Evolutionary conservation across 2,329 filamentous ascomycete species (phyloP).

Genomic region (Aureobasidium sp.): DNA sequence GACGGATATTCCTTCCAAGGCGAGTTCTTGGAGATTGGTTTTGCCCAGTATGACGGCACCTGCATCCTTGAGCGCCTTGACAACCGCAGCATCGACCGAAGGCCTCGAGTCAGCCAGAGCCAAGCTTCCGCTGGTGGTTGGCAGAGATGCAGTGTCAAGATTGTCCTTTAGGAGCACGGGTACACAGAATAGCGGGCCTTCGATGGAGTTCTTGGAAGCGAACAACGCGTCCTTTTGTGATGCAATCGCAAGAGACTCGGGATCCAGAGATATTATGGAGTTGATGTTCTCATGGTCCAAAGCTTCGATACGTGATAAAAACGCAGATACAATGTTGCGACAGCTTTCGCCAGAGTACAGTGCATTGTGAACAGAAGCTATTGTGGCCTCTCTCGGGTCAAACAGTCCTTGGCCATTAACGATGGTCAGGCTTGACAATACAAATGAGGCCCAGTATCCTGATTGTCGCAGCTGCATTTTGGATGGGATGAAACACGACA

Average conservation of each 20-base stretch:
- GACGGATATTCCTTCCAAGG: conserved; percentile 56
- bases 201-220: conserved; percentile 42
- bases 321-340: conserved; percentile 47
- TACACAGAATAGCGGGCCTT: conserved; percentile 51
- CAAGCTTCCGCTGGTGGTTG: conserved; percentile 51
- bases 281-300: conserved; percentile 50
- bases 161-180: conserved; percentile 60
- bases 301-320: conserved; percentile 50
- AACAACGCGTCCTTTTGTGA: conserved; percentile 44
- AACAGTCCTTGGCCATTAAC: conserved; percentile 26
- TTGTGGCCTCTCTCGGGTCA: conserved; percentile 52
- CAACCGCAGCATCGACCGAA: conserved; percentile 27
- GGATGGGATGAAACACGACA: background rate
- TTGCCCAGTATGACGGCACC: conserved; percentile 30
- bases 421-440: background rate
- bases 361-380: conserved; percentile 49
- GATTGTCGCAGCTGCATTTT: background rate
- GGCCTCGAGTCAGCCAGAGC: conserved; percentile 45
- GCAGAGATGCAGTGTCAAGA: conserved; percentile 49
- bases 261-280: conserved; percentile 50
- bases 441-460: background rate
- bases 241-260: conserved; percentile 42
- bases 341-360: conserved; percentile 49
- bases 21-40: conserved; percentile 51
- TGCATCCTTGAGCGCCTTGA: conserved; percentile 26